These are phyloP conservation scores for Alisma plantagoaquatica DNA, from an alignment of 106 monocot genomes.

Conservation along the genomic window DNA sequence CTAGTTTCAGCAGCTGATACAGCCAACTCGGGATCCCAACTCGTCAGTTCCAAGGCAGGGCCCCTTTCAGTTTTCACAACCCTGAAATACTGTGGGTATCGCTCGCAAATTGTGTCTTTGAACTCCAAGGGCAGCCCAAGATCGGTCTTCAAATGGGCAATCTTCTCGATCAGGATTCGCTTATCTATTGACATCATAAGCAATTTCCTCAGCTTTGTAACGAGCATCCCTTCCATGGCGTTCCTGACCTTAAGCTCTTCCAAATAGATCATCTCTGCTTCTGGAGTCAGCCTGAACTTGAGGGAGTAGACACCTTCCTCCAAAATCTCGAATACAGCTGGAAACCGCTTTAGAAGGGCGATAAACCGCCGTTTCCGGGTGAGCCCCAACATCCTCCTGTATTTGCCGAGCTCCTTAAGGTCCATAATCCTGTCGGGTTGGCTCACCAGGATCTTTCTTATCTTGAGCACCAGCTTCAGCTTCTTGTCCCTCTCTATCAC, in stretches of 20 bases:
- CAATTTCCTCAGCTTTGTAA: constrained; percentile 70
- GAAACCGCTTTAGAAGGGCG: constrained; percentile 73
- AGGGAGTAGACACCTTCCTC: constrained; percentile 96
- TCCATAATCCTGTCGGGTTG: constrained; percentile 89
- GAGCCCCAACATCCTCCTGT: constrained; percentile 70
- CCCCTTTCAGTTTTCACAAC: constrained; percentile 74
- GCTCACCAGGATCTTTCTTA: constrained; percentile 77
- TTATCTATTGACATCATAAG: constrained; percentile 96
- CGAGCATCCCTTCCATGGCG: constrained; percentile 57
- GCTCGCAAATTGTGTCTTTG: constrained; percentile 47
- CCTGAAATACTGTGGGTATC: constrained; percentile 87
- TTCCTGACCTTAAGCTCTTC: constrained; percentile 74
- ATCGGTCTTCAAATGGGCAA: constrained; percentile 76
- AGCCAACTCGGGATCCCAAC: constrained; percentile 79
- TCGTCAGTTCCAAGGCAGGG: constrained; percentile 76
- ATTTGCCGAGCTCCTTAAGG: constrained; percentile 60
- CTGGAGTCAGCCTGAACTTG: constrained; percentile 64
- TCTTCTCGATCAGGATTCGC: constrained; percentile 69
- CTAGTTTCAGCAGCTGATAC: constrained; percentile 64
- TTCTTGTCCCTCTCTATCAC: constrained; percentile 98
- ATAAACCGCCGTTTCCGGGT: constrained; percentile 89
- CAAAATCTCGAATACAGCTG: constrained; percentile 80
- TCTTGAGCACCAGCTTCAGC: constrained; percentile 87
- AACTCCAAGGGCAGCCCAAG: constrained; percentile 79
- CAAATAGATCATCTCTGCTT: constrained; percentile 70